A percentile compares a stretch with the other conserved stretches of the same genome.
Conservation (phyloP, 2,329 filamentous ascomycete species). For the Aspergillus fischeri region DNA sequence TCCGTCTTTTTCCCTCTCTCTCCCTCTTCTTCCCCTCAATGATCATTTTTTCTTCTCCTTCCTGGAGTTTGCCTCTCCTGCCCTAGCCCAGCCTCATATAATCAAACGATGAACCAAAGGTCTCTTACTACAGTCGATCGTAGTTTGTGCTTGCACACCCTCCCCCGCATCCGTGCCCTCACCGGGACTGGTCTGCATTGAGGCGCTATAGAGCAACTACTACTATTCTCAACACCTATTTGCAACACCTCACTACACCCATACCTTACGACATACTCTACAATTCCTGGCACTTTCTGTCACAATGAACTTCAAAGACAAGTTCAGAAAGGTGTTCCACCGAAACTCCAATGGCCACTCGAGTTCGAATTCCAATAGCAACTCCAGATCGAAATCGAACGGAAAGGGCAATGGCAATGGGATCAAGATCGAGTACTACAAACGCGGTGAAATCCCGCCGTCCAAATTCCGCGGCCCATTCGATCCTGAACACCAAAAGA, state of each 20-base stretch:
- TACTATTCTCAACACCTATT: not conserved
- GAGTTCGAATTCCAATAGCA: constrained; percentile 17
- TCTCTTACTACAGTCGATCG: constrained; percentile 13
- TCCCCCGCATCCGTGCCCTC: constrained; percentile 26
- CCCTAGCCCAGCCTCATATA: constrained; percentile 1
- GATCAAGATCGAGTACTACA: constrained; percentile 47
- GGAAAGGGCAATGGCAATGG: constrained; percentile 23
- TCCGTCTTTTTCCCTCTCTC: not conserved
- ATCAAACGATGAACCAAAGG: constrained; percentile 26
- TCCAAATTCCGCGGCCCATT: constrained; percentile 49
- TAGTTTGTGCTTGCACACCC: constrained; percentile 32
- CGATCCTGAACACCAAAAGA: constrained; percentile 43
- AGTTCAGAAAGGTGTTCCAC: constrained; percentile 34
- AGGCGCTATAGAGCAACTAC: constrained; percentile 10
- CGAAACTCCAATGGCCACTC: constrained; percentile 19
- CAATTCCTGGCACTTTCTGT: not conserved
- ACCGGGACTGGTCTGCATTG: constrained; percentile 27
- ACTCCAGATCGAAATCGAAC: constrained; percentile 12
- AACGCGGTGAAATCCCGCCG: constrained; percentile 43
- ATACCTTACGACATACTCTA: not conserved
- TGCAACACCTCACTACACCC: not conserved
- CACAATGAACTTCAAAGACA: constrained; percentile 38
- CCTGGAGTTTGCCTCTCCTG: not conserved
- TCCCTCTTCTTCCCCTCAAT: not conserved
- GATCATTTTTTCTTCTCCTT: not conserved